Evolutionary conservation across 371 early-diverging fungal species (phyloP), one percentile per base, ranked within the genome.

Genomic region (Lichtheimia ramosa): DNA sequence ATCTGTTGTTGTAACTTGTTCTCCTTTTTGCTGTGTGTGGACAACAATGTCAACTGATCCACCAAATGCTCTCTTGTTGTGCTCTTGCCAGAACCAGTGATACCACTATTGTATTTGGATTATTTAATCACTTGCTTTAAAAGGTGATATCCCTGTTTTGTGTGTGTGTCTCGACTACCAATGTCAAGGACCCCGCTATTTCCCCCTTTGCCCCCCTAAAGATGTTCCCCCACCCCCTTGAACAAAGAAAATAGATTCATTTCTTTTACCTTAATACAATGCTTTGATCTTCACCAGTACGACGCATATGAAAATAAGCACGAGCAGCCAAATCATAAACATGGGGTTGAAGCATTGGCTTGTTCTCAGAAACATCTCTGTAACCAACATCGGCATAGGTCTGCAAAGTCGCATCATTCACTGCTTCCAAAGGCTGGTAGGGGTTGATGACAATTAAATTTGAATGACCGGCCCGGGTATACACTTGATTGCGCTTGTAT

Each of bases 1-100:
- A 92, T 84, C 64, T 92, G 92, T 18, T 83, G 81, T 5, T 86
- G 79, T n/a, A 89, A 71, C 25, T 86, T 88, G 25, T 77, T 76
- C 51, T 92, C 89, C 59, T 90, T 89, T 62, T 84, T 91, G 59
- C 82, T 79, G 62, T 85, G 85, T 13, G 84, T 71, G 18, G 89
- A 86, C 48, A 96, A 70, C 1, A 84, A 72, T 50, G 87, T 77
- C 23, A 96, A 73, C 63, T 92, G 90, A 49, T 76, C 67, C 5
- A 87, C 61, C 16, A 94, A 65, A 50, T 87, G 85, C 14, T 79
- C 77, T 25, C 88, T 82, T 3, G 85, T 74, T 41, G 82, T 86
- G 4, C 92, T 82, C 65, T 95, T 95, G 27, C 96, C 96, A 18
- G 89, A 86, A 8, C 95, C 96, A 21, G 88, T 83, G 48, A 91